Evolutionary conservation across 257 asterid species (phyloP).

Genomic region (Solanum megistacrolobum): DNA sequence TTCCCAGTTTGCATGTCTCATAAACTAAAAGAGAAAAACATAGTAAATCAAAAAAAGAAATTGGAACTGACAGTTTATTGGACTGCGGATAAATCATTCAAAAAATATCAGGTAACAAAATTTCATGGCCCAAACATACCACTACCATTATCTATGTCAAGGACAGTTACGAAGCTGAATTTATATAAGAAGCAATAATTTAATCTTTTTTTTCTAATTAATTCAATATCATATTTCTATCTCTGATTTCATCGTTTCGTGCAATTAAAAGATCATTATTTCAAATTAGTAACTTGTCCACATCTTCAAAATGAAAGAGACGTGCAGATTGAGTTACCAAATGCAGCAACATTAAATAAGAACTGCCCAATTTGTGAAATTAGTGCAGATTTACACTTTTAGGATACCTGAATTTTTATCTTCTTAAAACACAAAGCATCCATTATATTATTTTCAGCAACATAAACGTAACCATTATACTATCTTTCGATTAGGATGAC

Average conservation of each 20-base stretch:
- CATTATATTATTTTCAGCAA: not conserved
- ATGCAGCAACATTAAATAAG: not conserved
- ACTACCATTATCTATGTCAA: not conserved
- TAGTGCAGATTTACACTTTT: not conserved
- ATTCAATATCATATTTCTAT: not conserved
- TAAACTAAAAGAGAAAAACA: slow-evolving; percentile 40
- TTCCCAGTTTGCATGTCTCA: slow-evolving; percentile 93
- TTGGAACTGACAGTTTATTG: not conserved
- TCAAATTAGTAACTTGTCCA: not conserved
- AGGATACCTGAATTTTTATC: not conserved
- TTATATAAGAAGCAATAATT: not conserved
- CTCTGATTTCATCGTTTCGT: not conserved
- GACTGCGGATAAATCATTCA: not conserved
- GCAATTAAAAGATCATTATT: not conserved
- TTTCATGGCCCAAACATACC: not conserved
- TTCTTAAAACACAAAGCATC: not conserved
- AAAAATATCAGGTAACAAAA: not conserved
- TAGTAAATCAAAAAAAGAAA: not conserved
- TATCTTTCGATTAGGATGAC: not conserved
- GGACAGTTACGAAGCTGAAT: not conserved
- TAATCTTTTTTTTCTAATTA: not conserved
- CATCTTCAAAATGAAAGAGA: not conserved
- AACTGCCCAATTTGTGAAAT: not conserved
- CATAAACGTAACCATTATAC: not conserved
- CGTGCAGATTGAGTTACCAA: not conserved